These are phyloP conservation scores for Vaccinium corymbosum DNA, from an alignment of 148 eudicot species.

Conservation along the genomic window DNA sequence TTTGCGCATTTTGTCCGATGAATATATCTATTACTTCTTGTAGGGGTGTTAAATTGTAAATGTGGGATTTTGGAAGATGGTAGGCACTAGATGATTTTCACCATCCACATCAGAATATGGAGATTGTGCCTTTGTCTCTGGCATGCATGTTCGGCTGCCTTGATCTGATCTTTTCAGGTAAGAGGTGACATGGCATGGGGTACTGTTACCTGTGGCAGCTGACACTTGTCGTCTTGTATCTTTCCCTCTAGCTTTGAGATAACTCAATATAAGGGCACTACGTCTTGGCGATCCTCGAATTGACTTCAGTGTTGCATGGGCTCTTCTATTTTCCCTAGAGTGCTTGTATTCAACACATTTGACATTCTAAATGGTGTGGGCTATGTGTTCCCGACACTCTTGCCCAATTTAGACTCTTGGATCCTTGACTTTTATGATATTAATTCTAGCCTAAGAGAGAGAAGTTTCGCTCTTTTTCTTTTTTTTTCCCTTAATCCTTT, in stretches of 20 bases:
- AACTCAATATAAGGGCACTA: not conserved
- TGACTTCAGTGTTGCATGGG: not conserved
- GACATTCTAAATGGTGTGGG: not conserved
- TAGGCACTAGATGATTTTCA: no score
- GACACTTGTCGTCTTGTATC: not conserved
- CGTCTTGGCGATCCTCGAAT: not conserved
- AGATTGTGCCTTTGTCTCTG: no score
- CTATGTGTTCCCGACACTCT: not conserved
- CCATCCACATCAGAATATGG: no score
- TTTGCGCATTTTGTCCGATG: not conserved
- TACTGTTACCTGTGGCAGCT: not conserved
- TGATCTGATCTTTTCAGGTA: no score
- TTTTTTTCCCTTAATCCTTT: not conserved
- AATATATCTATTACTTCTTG: not conserved
- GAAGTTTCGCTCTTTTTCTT: not conserved
- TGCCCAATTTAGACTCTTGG: not conserved
- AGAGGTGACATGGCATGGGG: no score
- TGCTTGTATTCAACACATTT: not conserved
- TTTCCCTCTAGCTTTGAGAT: not conserved
- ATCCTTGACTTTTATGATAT: not conserved
- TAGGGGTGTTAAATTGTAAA: not conserved
- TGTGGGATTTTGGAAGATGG: no score
- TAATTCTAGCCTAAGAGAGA: not conserved
- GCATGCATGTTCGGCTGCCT: no score
- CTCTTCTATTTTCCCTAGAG: not conserved